Percentiles rank a stretch among this genome's conserved stretches.
phyloP scores from a whole-genome alignment of 2,329 filamentous ascomycete species.

The Pezicula neosporulosa region DNA sequence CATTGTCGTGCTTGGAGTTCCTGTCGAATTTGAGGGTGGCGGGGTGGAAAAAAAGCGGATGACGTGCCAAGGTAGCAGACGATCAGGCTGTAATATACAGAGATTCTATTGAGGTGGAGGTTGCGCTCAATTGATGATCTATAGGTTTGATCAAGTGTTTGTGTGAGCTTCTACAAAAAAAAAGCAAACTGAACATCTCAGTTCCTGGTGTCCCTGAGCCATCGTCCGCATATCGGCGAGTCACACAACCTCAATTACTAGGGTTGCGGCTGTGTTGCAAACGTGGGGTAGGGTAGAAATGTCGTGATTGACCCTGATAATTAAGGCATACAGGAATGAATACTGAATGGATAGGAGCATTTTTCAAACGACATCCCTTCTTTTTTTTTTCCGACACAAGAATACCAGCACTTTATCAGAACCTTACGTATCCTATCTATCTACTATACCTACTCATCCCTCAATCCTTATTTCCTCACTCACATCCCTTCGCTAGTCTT shows the following conservation, averaged over 20 bases:
- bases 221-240: neutral
- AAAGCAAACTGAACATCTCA: neutral
- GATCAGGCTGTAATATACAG: neutral
- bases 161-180: neutral
- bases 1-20: slow-evolving; percentile 17
- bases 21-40: neutral
- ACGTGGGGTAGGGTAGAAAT: slow-evolving; percentile 1
- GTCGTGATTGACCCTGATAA: neutral
- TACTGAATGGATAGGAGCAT: too few relatives aligned
- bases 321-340: too few relatives aligned
- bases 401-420: too few relatives aligned
- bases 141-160: neutral
- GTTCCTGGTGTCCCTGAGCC: neutral
- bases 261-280: neutral
- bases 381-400: too few relatives aligned
- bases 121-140: slow-evolving; percentile 12
- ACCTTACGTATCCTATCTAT: too few relatives aligned
- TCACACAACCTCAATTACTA: neutral
- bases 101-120: slow-evolving; percentile 1
- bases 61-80: neutral
- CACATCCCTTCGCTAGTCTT: too few relatives aligned
- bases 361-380: too few relatives aligned
- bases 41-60: neutral
- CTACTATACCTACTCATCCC: too few relatives aligned
- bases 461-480: too few relatives aligned